Conservation (phyloP, 768 basidiomycete genomes). For the Russula foetens region DNA sequence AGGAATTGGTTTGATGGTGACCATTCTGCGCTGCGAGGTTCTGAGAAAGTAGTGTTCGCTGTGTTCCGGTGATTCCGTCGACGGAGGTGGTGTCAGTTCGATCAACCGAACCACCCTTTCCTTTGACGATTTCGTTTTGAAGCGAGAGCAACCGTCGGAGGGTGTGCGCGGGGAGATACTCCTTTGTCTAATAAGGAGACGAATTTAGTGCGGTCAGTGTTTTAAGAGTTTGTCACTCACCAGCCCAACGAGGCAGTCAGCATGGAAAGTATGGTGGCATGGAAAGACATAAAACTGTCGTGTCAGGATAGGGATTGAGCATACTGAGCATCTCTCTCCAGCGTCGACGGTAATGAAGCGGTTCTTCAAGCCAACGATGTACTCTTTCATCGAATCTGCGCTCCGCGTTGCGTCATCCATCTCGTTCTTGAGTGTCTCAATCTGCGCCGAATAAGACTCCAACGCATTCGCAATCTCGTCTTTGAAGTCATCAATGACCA, state of each 20-base stretch:
- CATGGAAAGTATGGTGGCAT: slow-evolving; percentile 96
- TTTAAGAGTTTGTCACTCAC: slow-evolving; percentile 40
- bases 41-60: slow-evolving; percentile 67
- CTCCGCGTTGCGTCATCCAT: slow-evolving; percentile 95
- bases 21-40: slow-evolving; percentile 65
- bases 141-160: slow-evolving; percentile 81
- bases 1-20: slow-evolving; percentile 53
- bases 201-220: background rate
- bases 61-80: slow-evolving; percentile 26
- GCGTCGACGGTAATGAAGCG: slow-evolving; percentile 90
- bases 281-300: slow-evolving; percentile 99
- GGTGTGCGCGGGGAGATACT: slow-evolving; percentile 74
- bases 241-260: slow-evolving; percentile 91
- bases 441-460: slow-evolving; percentile 89
- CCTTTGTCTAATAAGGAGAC: slow-evolving; percentile 65
- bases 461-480: slow-evolving; percentile 95
- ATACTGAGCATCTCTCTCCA: slow-evolving; percentile 79
- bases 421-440: slow-evolving; percentile 80
- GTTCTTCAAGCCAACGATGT: slow-evolving; percentile 75
- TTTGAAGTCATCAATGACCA: slow-evolving; percentile 99
- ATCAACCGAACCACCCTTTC: slow-evolving; percentile 30
- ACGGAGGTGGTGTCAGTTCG: slow-evolving; percentile 19
- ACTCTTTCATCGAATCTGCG: slow-evolving; percentile 89
- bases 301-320: slow-evolving; percentile 65
- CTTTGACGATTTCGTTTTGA: slow-evolving; percentile 76